Conservation (phyloP, 2,329 filamentous ascomycete genomes). For the Stagonosporopsis cucurbitacearum region DNA sequence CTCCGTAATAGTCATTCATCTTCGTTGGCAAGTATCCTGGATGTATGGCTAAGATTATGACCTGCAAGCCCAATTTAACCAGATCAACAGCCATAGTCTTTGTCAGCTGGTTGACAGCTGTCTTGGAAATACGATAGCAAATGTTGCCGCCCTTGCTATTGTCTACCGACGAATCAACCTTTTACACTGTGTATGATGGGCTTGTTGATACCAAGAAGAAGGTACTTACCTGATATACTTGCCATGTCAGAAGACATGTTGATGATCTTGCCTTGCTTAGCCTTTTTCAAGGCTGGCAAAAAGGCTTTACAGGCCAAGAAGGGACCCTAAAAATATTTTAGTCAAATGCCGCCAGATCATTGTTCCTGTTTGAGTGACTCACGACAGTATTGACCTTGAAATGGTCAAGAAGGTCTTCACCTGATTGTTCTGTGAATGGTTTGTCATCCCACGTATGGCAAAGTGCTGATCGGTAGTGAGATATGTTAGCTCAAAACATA, state of each 20-base stretch:
- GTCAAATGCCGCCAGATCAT: neutral
- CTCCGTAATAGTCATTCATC: conserved; percentile 7
- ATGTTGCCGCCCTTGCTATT: neutral
- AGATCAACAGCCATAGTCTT: conserved; percentile 1
- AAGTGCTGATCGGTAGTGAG: too few species aligned
- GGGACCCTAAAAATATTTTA: neutral
- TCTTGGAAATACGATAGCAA: conserved; percentile 3
- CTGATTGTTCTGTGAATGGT: too few species aligned
- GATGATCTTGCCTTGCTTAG: conserved; percentile 1
- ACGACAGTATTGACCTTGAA: too few species aligned
- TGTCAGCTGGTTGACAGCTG: conserved; percentile 1
- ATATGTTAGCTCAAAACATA: too few species aligned
- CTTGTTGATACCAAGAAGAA: neutral
- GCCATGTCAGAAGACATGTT: conserved; percentile 5
- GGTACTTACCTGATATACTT: neutral
- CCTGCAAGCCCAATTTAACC: neutral
- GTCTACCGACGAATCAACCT: neutral
- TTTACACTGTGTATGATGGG: too few species aligned
- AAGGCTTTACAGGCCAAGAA: conserved; percentile 3
- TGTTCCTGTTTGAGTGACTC: too few species aligned
- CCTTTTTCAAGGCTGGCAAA: conserved; percentile 2
- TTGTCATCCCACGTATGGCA: too few species aligned
- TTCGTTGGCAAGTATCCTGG: conserved; percentile 2
- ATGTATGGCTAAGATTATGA: conserved; percentile 2
- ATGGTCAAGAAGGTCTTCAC: too few species aligned